phyloP scores from a whole-genome alignment of 148 eudicot genomes.

The Arbutus unedo region DNA sequence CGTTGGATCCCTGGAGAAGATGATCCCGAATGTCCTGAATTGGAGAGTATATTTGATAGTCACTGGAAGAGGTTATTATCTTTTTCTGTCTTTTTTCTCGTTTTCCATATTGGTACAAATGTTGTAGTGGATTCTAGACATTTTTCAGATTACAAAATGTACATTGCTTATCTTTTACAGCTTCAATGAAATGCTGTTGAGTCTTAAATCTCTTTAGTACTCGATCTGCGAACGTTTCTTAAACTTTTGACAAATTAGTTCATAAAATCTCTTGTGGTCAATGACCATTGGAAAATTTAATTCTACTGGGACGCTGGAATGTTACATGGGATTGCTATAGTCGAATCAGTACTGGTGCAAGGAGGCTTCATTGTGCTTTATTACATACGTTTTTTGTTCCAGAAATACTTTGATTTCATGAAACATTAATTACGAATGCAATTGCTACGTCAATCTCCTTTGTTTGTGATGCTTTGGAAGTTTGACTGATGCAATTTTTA shows the following conservation, averaged over 20 bases:
- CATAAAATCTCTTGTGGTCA: background rate
- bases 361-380: background rate
- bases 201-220: background rate
- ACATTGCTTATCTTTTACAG: background rate
- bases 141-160: background rate
- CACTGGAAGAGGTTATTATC: constrained; percentile 71
- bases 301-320: background rate
- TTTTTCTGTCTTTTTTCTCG: background rate
- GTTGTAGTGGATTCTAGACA: background rate
- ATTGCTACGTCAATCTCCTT: constrained; percentile 8
- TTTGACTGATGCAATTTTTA: constrained; percentile 12
- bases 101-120: background rate
- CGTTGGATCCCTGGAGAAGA: constrained; percentile 89
- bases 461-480: constrained; percentile 4
- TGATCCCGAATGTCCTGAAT: constrained; percentile 61
- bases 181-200: background rate
- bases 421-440: background rate
- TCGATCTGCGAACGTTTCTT: background rate
- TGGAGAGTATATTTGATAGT: constrained; percentile 77
- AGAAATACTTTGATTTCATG: background rate
- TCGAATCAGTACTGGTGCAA: background rate
- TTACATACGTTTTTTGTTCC: background rate
- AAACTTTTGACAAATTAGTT: background rate
- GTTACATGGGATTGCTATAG: background rate
- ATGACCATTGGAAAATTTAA: background rate